phyloP scores from a whole-genome alignment of 139 green algal species.

The Micractinium conductrix region DNA sequence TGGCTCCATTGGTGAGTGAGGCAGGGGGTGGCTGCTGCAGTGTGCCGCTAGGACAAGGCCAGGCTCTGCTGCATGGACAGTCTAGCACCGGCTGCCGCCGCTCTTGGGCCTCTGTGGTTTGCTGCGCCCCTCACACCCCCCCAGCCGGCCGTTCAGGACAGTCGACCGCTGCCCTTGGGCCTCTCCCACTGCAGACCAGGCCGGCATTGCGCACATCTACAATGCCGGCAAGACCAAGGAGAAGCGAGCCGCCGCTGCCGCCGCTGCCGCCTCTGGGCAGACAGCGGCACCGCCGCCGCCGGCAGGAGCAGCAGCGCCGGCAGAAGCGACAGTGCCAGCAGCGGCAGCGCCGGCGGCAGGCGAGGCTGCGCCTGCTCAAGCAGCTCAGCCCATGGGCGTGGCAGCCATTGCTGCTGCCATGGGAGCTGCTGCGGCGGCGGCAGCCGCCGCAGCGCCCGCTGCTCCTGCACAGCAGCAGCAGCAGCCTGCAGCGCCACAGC shows the following conservation, averaged over 20 bases:
- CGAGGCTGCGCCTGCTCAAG: neutral
- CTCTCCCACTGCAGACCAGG: conserved; percentile 1
- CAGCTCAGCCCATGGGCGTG: too few species aligned
- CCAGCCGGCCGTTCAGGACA: too few species aligned
- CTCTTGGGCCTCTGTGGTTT: too few species aligned
- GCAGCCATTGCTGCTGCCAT: too few species aligned
- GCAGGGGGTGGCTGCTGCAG: neutral
- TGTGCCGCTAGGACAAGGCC: too few species aligned
- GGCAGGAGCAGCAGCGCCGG: neutral
- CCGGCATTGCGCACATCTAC: neutral
- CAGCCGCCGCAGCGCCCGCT: neutral
- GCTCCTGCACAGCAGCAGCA: neutral
- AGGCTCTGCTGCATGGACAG: too few species aligned
- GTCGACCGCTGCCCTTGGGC: too few species aligned
- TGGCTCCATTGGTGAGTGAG: neutral
- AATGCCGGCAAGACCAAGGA: neutral
- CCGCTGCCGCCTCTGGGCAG: too few species aligned
- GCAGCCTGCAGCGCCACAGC: neutral
- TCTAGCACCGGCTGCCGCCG: too few species aligned
- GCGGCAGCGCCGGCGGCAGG: neutral
- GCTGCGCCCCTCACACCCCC: too few species aligned
- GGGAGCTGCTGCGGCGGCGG: neutral
- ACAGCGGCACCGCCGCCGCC: neutral
- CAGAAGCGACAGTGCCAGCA: neutral
- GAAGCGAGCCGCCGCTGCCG: neutral